Evolutionary conservation across 345 rosid genomes (phyloP), one percentile per base, ranked within the genome.

Genomic region (Gossypium ekmanianum): DNA sequence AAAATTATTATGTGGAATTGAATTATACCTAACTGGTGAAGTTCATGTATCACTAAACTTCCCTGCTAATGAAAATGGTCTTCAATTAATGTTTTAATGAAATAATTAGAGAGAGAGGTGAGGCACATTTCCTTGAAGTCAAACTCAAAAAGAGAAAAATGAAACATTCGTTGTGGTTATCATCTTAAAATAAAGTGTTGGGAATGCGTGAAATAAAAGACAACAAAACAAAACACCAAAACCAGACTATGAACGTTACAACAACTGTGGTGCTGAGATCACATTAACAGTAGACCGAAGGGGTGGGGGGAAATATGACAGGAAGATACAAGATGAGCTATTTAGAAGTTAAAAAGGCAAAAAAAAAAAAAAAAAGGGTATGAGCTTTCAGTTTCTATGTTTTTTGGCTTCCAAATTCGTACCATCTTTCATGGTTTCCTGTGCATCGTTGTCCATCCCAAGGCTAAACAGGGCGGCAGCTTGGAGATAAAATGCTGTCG

Each of bases 381-480:
- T 80, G 86, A 24, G 22, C 77, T 74, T 73, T 90, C 85, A 91
- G 86, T 76, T 87, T 81, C 80, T 87, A 18, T 85, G 87, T 76
- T 84, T 85, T 78, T 86, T 86, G 82, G 82, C 82, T 81, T 90
- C 97, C 88, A 91, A 87, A 75, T 83, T 83, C n/a, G 94, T 84
- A n/a, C 97, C 94, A 26, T 91, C 97, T 83, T 88, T 90, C 55
- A 91, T 89, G 65, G 90, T 91, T 87, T 91, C 94, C 39, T 85
- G 85, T 2, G 93, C 97, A 68, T 92, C 94, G 16, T 84, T 85
- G 70, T 92, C 90, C 97, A 90, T 88, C 64, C 94, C 91, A 44
- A 90, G 93, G 79, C 83, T 86, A 85, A 90, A 88, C 73, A 90
- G 93, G 55, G 94, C 92, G 76, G 93, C 93, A 39, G 97, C 94